These are phyloP conservation scores for Dillenia turbinata DNA, from an alignment of 164 flowering plant species.

Conservation along the genomic window DNA sequence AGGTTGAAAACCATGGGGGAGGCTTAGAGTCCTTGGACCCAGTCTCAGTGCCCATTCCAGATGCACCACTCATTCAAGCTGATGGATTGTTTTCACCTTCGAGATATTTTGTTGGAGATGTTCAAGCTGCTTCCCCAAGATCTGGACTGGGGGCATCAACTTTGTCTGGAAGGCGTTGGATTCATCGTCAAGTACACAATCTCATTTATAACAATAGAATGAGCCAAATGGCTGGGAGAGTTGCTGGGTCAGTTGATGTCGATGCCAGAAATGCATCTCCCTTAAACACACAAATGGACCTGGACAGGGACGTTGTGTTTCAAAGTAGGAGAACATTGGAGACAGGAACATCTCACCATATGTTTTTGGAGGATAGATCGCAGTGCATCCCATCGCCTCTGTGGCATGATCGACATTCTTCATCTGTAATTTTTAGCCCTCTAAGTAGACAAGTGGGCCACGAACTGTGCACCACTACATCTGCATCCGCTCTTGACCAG, in stretches of 20 bases:
- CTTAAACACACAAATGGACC: constrained; percentile 28
- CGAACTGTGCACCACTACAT: constrained; percentile 17
- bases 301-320: constrained; percentile 19
- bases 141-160: constrained; percentile 69
- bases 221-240: constrained; percentile 22
- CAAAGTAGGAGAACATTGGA: constrained; percentile 26
- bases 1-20: constrained; percentile 30
- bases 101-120: constrained; percentile 33
- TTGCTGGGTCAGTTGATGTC: constrained; percentile 20
- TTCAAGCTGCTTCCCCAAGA: constrained; percentile 43
- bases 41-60: constrained; percentile 32
- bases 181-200: constrained; percentile 64
- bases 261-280: constrained; percentile 16
- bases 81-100: constrained; percentile 40
- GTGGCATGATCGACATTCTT: constrained; percentile 15
- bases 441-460: constrained; percentile 28
- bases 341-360: constrained; percentile 20
- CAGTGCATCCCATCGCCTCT: constrained; percentile 16
- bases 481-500: too few relatives aligned
- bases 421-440: constrained; percentile 21
- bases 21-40: constrained; percentile 26
- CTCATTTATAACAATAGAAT: constrained; percentile 39
- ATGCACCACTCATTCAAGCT: constrained; percentile 28
- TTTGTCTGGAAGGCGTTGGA: constrained; percentile 62
- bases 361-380: constrained; percentile 25